Conservation (phyloP, 176 grass and related monocot species). For the Themeda triandra region DNA sequence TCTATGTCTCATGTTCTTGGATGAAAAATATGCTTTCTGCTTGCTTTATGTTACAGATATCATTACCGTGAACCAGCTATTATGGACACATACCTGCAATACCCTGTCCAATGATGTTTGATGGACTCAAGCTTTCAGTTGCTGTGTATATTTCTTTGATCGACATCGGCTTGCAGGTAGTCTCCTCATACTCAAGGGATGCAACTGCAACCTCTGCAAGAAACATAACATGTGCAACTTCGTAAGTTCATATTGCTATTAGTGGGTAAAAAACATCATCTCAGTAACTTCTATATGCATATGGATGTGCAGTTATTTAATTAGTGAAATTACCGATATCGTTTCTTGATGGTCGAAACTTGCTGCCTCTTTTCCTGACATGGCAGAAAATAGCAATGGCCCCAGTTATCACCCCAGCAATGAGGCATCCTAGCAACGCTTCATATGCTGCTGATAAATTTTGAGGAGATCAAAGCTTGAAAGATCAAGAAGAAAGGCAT, state of each 20-base stretch:
- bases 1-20: neutral
- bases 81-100: constrained; percentile 45
- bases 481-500: neutral
- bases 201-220: constrained; percentile 26
- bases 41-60: neutral
- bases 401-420: constrained; percentile 17
- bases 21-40: neutral
- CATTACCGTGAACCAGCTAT: neutral
- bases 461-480: constrained; percentile 18
- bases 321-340: constrained; percentile 37
- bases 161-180: constrained; percentile 46
- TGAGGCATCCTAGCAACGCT: constrained; percentile 41
- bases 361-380: constrained; percentile 29
- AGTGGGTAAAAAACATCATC: constrained; percentile 10
- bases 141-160: constrained; percentile 58
- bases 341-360: constrained; percentile 26
- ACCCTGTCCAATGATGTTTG: constrained; percentile 65
- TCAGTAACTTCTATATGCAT: neutral
- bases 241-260: neutral
- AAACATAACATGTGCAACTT: neutral
- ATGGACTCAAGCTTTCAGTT: constrained; percentile 41
- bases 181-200: constrained; percentile 50
- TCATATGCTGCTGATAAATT: constrained; percentile 32
- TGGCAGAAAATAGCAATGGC: constrained; percentile 25
- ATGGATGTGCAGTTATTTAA: neutral